Percentiles rank a stretch among this genome's conserved stretches.
These are phyloP conservation scores for Ophiostoma pallidulum DNA, from an alignment of 2,329 filamentous ascomycete genomes.

Conservation along the genomic window DNA sequence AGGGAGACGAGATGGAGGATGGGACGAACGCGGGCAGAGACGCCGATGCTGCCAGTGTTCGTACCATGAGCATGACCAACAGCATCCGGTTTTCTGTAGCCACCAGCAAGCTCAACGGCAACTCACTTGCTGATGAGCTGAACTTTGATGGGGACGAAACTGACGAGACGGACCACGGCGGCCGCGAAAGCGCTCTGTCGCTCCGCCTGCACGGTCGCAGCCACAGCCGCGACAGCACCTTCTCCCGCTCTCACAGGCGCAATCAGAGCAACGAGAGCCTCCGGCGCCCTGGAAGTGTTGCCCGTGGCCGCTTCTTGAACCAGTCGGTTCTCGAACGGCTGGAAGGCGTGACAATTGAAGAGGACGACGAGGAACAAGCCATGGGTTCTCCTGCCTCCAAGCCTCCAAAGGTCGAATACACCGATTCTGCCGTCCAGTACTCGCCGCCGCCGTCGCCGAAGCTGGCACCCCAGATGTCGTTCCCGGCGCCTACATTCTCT, in stretches of 20 bases:
- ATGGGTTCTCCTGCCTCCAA: background rate
- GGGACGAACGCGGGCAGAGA: conserved; percentile 40
- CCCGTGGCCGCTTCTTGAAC: conserved; percentile 44
- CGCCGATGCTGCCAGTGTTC: conserved; percentile 62
- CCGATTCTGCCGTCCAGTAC: conserved; percentile 70
- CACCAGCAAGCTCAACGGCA: conserved; percentile 45
- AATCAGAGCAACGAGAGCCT: conserved; percentile 52
- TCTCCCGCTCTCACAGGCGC: conserved; percentile 41
- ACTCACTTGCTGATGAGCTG: conserved; percentile 85
- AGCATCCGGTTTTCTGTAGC: conserved; percentile 59
- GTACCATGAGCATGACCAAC: conserved; percentile 64
- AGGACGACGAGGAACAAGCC: conserved; percentile 33
- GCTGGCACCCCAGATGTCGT: conserved; percentile 25
- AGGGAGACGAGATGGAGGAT: conserved; percentile 50
- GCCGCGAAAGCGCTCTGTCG: conserved; percentile 53
- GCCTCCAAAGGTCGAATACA: conserved; percentile 45
- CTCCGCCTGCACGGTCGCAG: conserved; percentile 41
- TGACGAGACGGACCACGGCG: conserved; percentile 61
- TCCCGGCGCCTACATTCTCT: background rate
- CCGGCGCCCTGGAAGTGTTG: conserved; percentile 44
- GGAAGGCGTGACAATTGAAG: conserved; percentile 41
- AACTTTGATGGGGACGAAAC: conserved; percentile 74
- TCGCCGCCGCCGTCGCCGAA: conserved; percentile 72
- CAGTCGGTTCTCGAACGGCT: conserved; percentile 46
- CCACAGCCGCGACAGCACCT: conserved; percentile 47